Conservation (phyloP, 2,329 filamentous ascomycete species). For the Beauveria medogensis region DNA sequence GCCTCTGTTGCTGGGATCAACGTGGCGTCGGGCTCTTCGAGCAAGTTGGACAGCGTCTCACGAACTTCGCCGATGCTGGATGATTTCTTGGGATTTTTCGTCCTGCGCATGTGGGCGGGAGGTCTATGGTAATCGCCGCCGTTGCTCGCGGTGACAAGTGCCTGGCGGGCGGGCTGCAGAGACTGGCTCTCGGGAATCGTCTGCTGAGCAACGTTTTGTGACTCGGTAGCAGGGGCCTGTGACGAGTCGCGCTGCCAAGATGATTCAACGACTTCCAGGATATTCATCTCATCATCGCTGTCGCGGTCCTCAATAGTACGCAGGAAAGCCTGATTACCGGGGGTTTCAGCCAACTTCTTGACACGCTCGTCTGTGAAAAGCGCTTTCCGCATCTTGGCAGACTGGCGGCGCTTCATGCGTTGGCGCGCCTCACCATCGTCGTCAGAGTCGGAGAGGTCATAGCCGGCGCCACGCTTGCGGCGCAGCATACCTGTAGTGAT, state of each 20-base stretch:
- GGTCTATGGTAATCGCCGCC: conserved; percentile 35
- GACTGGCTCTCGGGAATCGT: conserved; percentile 46
- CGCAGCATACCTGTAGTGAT: conserved; percentile 83
- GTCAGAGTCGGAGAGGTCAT: conserved; percentile 84
- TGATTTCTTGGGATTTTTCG: conserved; percentile 56
- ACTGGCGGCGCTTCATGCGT: conserved; percentile 77
- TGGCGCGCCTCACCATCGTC: conserved; percentile 73
- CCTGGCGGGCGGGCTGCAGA: conserved; percentile 15
- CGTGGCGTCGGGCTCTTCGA: conserved; percentile 57
- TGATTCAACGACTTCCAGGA: conserved; percentile 47
- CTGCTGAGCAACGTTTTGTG: conserved; percentile 16
- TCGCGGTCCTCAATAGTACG: conserved; percentile 79
- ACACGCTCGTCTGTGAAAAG: conserved; percentile 83
- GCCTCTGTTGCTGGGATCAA: conserved; percentile 37
- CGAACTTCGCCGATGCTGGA: conserved; percentile 72
- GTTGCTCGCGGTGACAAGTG: conserved; percentile 24
- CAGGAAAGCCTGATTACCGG: conserved; percentile 84
- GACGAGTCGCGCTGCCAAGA: conserved; percentile 26
- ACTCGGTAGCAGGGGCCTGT: conserved; percentile 17
- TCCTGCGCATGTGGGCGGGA: conserved; percentile 54
- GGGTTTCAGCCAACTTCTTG: conserved; percentile 81
- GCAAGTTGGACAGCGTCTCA: conserved; percentile 72
- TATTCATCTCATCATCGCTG: conserved; percentile 67
- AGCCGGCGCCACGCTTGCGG: conserved; percentile 72
- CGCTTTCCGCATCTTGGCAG: conserved; percentile 84